Base-by-base conservation (phyloP, 208 protist species). In the Phytomonas sp. region DNA sequence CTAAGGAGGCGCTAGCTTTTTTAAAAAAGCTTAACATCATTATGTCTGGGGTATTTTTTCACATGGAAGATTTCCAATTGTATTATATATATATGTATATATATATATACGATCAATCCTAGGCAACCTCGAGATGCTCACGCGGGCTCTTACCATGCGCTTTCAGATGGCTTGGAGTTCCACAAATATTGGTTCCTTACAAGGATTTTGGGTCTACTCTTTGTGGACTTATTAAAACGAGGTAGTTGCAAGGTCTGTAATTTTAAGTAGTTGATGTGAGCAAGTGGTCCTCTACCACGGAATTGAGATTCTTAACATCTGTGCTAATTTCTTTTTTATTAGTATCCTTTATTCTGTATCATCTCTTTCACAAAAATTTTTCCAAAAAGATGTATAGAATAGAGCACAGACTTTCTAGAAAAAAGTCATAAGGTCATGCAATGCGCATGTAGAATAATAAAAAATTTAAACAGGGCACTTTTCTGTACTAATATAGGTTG, bases 291-390 rank as follows among this genome's bases (percentile, higher is more conserved):
- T 51, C 40, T 51, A 20, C 40, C 13, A 51, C 20, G 13, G 40
- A 20, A 2, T 51, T 51, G 13, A 51, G 20, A 51, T 3, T 3
- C 13, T 20, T 15, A 51, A 23, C 20, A 51, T 51, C 20, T 51
- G 40, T 51, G 40, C n/a, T 56, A 43, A 37, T 51, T 56, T 78
- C 75, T 74, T 71, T 64, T 60, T 59, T 60, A 4, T 33, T 26
- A 1, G 46, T 56, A 37, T 69, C 4, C 23, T 40, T 69, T 69
- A 32, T 34, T 56, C 51, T 36, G 30, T 23, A 36, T 29, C 31
- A 28, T 56, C 32, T 69, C 26, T 67, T 17, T 4, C 32, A 23
- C 46, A 7, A 29, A 30, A 31, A 46, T 5, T 26, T 30, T 46
- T 51, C 20, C 13, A 51, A 51, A 51, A 2, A 51, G 40, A 51